Base-by-base conservation (phyloP, 352 stramenopile genomes). In the Phytopythium chamaehyphon region DNA sequence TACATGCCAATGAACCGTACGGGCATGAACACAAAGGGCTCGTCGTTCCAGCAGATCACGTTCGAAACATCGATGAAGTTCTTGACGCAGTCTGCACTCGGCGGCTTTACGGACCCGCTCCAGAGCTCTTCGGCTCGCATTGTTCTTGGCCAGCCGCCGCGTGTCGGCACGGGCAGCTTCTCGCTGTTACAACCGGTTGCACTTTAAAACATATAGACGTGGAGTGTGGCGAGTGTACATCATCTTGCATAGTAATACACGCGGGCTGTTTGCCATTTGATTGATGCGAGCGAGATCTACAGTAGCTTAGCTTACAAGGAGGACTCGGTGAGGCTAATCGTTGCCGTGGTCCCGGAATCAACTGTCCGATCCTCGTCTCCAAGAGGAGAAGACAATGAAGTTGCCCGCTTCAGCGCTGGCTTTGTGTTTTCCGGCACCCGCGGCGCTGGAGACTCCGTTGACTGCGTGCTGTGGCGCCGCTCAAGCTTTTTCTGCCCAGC, bases 41-140 rank as follows among this genome's bases (percentile, higher is more conserved):
- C 93, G 31, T 85, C 96, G 21, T 97, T 99, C 64, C 84, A 99
- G 64, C 96, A 99, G 75, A 99, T 99, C 88, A 99, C 95, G 72
- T 99, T 99, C 73, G 98, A 99, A 78, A 99, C 97, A 36, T 99
- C 97, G 23, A 97, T 97, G 59, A 95, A 97, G 36, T 99, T 99
- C 70, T 76, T 99, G 54, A 98, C 94, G 10, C 77, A 98, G 53
- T 96, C 97, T 21, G 96, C 97, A 40, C 60, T 99, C 14, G 83
- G 90, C 45, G 83, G 85, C 22, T 64, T 93, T 14, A 80, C 75
- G 51, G 96, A 99, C 64, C 66, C 81, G 40, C 77, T 99, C 42
- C 86, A 96, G 56, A 96, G 86, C 54, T 93, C 96, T 24, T 98
- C 95, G 55, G 90, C 93, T 18, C 96, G 95, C 23, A 88, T 99